Evolutionary conservation across 345 rosid species (phyloP), one percentile per base, ranked within the genome.

Genomic region (Alliaria petiolata): DNA sequence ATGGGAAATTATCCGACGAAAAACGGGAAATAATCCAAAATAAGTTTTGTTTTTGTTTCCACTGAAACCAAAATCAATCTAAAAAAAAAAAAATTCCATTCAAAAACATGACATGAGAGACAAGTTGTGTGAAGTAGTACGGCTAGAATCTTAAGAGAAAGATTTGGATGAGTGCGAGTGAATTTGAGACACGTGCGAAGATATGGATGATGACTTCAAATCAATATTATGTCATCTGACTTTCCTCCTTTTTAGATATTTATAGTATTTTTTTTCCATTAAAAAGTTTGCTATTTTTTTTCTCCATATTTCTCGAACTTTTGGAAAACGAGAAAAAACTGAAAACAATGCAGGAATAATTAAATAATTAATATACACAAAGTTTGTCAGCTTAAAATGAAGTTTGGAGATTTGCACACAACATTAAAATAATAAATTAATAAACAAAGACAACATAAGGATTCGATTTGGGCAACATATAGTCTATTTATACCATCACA

Each of bases 161-260:
- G 69, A 51, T 71, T 52, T 51, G 62, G 67, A 50, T 66, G 62
- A 42, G 67, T 74, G 40, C 22, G 61, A 65, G 62, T 40, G 67
- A 50, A 14, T 50, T 53, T 9, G 13, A 50, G 72, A 74, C 78
- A 67, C 78, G 72, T 74, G 78, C 78, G 50, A 22, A 58, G 62
- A 74, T 74, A 31, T 74, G 54, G 62, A 58, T 74, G 72, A 74
- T 66, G 78, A 66, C 78, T 74, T 65, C n/a, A 47, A 65, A 73
- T 55, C 65, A 54, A 52, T 71, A 8, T 31, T 52, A 49, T 74
- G 72, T 59, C 72, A 66, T 74, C 68, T 42, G 47, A 31, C 46
- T 59, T 72, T 74, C 49, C 28, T 47, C 20, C 28, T 15, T 66
- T 28, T 56, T n/a, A 28, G 44, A 36, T 56, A 13, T 16, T 30